Percentiles rank a stretch among this genome's conserved stretches.
phyloP scores from a whole-genome alignment of 2,329 filamentous ascomycete species.

The Apiospora kogelbergensis region DNA sequence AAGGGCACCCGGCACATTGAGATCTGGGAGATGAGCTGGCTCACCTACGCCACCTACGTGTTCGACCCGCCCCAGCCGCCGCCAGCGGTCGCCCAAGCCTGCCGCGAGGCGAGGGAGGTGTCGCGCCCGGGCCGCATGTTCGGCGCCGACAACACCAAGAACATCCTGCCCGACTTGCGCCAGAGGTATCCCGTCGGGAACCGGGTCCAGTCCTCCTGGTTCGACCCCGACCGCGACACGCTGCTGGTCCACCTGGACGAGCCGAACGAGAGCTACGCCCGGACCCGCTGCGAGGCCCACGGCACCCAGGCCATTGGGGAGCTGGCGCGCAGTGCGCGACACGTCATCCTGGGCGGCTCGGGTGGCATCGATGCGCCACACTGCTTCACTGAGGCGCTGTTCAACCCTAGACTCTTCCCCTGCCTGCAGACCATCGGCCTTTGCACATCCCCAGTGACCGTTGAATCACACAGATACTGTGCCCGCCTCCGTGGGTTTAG shows the following conservation, averaged over 20 bases:
- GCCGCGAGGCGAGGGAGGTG: not conserved
- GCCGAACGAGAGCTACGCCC: not conserved
- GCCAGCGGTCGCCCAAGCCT: not conserved
- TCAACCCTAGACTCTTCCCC: not conserved
- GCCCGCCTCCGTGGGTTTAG: not conserved
- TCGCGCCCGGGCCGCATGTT: not conserved
- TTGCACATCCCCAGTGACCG: too few relatives aligned
- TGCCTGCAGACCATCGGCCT: not conserved
- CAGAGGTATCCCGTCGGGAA: not conserved
- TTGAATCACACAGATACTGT: not conserved
- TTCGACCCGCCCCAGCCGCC: not conserved
- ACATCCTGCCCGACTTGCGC: not conserved
- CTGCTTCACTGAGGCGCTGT: not conserved
- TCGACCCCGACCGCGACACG: not conserved
- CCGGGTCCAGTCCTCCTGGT: not conserved
- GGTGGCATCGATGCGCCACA: not conserved
- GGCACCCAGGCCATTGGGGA: not conserved
- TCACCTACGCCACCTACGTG: not conserved
- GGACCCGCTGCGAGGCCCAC: not conserved
- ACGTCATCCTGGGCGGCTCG: not conserved
- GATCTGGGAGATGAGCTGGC: not conserved
- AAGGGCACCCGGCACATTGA: not conserved
- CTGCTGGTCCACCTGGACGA: not conserved
- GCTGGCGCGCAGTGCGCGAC: not conserved
- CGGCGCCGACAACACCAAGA: not conserved